phyloP scores from a whole-genome alignment of 441 rosid species.

The Isatis lusitanica region DNA sequence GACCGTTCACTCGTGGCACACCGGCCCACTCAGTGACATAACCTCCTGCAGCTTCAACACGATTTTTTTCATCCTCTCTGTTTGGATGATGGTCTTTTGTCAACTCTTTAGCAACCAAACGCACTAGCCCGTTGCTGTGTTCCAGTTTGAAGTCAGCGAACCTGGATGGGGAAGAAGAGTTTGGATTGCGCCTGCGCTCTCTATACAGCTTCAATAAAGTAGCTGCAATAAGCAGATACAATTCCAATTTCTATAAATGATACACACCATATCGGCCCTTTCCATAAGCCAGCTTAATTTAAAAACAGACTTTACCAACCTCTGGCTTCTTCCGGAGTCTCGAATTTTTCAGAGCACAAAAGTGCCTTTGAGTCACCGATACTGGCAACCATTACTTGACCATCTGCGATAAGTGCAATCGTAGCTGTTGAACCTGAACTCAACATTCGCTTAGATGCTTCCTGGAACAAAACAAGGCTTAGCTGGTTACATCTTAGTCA shows the following conservation, averaged over 20 bases:
- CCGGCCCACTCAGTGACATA: conserved; percentile 80
- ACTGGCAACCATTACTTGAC: conserved; percentile 80
- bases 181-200: conserved; percentile 61
- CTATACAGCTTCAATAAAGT: conserved; percentile 69
- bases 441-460: conserved; percentile 65
- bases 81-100: conserved; percentile 89
- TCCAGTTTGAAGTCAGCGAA: conserved; percentile 47
- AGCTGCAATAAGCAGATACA: conserved; percentile 54
- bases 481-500: conserved; percentile 3
- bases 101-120: conserved; percentile 66
- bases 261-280: not conserved
- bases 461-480: conserved; percentile 49
- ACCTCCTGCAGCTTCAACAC: conserved; percentile 95
- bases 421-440: conserved; percentile 90
- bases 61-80: conserved; percentile 84
- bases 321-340: conserved; percentile 80
- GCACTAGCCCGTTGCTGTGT: conserved; percentile 50
- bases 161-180: conserved; percentile 50
- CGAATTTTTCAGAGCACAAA: conserved; percentile 80
- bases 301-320: conserved; percentile 48
- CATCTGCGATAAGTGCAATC: conserved; percentile 74
- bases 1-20: conserved; percentile 85
- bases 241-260: not conserved
- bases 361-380: conserved; percentile 95
- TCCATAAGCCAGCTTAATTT: not conserved